Conservation (phyloP, 306 rosid genomes). For the Fragaria iinumae region DNA sequence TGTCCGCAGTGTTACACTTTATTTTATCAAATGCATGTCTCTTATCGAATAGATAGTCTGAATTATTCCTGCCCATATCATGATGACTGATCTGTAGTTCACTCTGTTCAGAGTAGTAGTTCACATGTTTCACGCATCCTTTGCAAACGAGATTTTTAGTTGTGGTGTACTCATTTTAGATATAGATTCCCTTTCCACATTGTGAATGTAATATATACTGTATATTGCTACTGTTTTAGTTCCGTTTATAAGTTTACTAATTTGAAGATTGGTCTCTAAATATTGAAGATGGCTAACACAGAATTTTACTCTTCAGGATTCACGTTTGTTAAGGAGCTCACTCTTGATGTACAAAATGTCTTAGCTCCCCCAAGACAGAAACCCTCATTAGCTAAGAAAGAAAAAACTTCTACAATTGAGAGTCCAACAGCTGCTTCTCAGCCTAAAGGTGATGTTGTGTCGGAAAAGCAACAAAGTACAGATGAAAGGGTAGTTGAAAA, state of each 20-base stretch:
- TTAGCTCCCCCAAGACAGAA: constrained; percentile 73
- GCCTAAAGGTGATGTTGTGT: constrained; percentile 46
- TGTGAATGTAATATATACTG: not conserved
- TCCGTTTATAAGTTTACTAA: not conserved
- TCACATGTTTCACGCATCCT: not conserved
- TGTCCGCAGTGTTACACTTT: not conserved
- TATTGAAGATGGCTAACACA: constrained; percentile 22
- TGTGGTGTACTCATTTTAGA: not conserved
- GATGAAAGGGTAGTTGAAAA: constrained; percentile 65
- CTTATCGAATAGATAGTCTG: not conserved
- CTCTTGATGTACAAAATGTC: constrained; percentile 76
- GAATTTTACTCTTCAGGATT: constrained; percentile 58
- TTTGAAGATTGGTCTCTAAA: constrained; percentile 5
- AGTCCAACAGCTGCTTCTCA: constrained; percentile 54
- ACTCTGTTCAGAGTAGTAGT: not conserved
- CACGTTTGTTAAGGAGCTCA: constrained; percentile 79
- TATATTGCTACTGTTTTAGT: not conserved
- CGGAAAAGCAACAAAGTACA: constrained; percentile 46
- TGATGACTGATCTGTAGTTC: not conserved
- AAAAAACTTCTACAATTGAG: constrained; percentile 36
- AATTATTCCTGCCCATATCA: constrained; percentile 2
- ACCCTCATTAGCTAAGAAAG: constrained; percentile 31
- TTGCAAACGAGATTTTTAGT: not conserved
- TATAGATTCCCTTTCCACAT: not conserved
- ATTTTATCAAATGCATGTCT: not conserved